Evolutionary conservation across 2,329 filamentous ascomycete genomes (phyloP).

Genomic region (Aureobasidium subglaciale): DNA sequence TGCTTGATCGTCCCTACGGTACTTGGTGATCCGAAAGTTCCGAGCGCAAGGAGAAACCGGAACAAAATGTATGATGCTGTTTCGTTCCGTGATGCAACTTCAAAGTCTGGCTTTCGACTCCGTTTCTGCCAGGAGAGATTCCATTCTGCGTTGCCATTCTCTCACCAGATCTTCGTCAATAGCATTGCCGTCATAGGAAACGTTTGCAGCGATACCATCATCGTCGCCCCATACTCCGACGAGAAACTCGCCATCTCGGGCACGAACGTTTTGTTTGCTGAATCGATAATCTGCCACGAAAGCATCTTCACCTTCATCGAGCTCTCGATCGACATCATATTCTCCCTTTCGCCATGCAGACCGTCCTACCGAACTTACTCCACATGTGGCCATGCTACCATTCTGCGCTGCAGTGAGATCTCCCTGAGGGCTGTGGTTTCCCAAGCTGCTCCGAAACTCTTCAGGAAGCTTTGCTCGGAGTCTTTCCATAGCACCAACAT

Average conservation of each 20-base stretch:
- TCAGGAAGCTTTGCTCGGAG: slow-evolving; percentile 29
- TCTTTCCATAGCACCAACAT: slow-evolving; percentile 36
- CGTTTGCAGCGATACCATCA: slow-evolving; percentile 33
- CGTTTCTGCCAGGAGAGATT: background rate
- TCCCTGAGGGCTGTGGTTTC: slow-evolving; percentile 32
- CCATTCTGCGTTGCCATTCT: slow-evolving; percentile 22
- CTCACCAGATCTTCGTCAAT: slow-evolving; percentile 25
- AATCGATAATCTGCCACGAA: slow-evolving; percentile 35
- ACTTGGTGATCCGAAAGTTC: background rate
- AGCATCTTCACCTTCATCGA: slow-evolving; percentile 24
- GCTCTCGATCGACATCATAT: slow-evolving; percentile 21
- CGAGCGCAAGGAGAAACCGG: background rate
- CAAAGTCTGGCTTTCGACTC: background rate
- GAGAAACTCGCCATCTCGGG: slow-evolving; percentile 41
- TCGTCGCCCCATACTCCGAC: slow-evolving; percentile 34
- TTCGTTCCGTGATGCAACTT: background rate
- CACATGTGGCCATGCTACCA: slow-evolving; percentile 35
- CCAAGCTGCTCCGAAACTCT: slow-evolving; percentile 21
- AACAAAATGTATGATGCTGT: background rate
- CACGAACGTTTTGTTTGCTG: slow-evolving; percentile 34
- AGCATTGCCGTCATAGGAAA: slow-evolving; percentile 33
- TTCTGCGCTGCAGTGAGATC: slow-evolving; percentile 27
- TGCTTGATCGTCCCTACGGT: background rate
- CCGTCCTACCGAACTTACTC: slow-evolving; percentile 37
- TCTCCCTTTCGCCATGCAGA: slow-evolving; percentile 27